Evolutionary conservation across 495 filamentous ascomycete species (phyloP).

Genomic region (Thozetella sp.): DNA sequence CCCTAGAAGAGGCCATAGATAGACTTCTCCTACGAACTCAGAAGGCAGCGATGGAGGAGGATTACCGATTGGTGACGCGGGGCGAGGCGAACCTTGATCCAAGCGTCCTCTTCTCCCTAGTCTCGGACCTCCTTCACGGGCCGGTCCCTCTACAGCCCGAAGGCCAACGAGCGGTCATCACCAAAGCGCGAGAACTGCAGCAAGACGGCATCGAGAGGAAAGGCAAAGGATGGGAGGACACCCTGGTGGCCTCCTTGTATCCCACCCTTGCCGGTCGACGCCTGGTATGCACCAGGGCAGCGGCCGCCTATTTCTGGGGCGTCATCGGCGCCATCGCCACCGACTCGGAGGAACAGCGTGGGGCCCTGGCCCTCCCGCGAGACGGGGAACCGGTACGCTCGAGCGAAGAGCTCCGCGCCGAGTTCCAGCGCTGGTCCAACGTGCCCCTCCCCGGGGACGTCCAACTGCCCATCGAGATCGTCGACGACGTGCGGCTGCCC

Average conservation of each 20-base stretch:
- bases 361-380: conserved; percentile 25
- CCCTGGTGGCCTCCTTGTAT: conserved; percentile 31
- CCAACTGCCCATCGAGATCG: conserved; percentile 22
- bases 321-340: conserved; percentile 38
- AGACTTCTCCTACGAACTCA: conserved; percentile 17
- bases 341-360: conserved; percentile 34
- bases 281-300: conserved; percentile 35
- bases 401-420: conserved; percentile 7
- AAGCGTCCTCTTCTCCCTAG: conserved; percentile 36
- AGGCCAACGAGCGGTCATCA: conserved; percentile 33
- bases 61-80: conserved; percentile 26
- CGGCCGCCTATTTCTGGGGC: conserved; percentile 35
- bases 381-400: background rate
- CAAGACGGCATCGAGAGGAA: conserved; percentile 24
- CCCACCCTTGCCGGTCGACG: conserved; percentile 31
- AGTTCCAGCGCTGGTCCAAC: conserved; percentile 23
- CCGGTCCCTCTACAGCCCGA: conserved; percentile 21
- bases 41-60: conserved; percentile 12
- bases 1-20: conserved; percentile 14
- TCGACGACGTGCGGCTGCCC: conserved; percentile 19
- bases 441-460: conserved; percentile 23
- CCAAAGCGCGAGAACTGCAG: conserved; percentile 29
- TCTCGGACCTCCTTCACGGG: conserved; percentile 41
- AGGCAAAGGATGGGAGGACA: conserved; percentile 27
- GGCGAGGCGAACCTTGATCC: conserved; percentile 37